A percentile compares a stretch with the other conserved stretches of the same genome.
phyloP scores from a whole-genome alignment of 805 yeast species.

The Yarrowia sp. region DNA sequence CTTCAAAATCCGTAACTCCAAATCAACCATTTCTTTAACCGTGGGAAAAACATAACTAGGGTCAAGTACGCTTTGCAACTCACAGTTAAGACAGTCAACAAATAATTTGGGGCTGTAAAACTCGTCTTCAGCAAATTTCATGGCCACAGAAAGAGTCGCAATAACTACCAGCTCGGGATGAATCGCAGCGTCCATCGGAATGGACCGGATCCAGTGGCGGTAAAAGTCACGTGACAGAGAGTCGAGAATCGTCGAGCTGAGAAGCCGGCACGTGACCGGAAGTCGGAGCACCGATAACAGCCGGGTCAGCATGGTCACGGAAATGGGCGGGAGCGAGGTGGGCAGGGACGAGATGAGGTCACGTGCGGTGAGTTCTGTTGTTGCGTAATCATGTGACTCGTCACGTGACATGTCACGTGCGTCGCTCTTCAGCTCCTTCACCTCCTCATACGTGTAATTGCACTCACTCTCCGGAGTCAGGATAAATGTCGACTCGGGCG shows the following conservation, averaged over 20 bases:
- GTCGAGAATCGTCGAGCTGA: constrained; percentile 34
- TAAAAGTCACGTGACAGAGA: constrained; percentile 41
- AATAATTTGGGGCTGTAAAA: constrained; percentile 28
- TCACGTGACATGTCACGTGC: background rate
- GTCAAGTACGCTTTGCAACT: constrained; percentile 20
- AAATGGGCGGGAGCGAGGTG: constrained; percentile 19
- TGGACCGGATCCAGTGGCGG: constrained; percentile 39
- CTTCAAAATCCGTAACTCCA: constrained; percentile 39
- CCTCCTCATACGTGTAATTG: background rate
- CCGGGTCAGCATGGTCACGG: background rate
- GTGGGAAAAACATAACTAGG: constrained; percentile 28
- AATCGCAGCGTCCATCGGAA: constrained; percentile 39
- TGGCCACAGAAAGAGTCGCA: constrained; percentile 39
- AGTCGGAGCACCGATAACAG: background rate
- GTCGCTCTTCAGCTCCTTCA: no score
- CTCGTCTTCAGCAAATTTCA: constrained; percentile 42
- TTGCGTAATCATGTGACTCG: background rate
- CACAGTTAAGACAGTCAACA: constrained; percentile 14
- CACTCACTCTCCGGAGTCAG: constrained; percentile 17
- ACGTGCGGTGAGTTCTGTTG: constrained; percentile 13
- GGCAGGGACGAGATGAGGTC: constrained; percentile 6
- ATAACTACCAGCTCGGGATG: constrained; percentile 41
- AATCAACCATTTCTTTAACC: constrained; percentile 5
- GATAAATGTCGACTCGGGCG: constrained; percentile 34
- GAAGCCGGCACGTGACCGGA: constrained; percentile 2